These are phyloP conservation scores for Talaromyces sp. DNA, from an alignment of 2,329 filamentous ascomycete species.

Conservation along the genomic window DNA sequence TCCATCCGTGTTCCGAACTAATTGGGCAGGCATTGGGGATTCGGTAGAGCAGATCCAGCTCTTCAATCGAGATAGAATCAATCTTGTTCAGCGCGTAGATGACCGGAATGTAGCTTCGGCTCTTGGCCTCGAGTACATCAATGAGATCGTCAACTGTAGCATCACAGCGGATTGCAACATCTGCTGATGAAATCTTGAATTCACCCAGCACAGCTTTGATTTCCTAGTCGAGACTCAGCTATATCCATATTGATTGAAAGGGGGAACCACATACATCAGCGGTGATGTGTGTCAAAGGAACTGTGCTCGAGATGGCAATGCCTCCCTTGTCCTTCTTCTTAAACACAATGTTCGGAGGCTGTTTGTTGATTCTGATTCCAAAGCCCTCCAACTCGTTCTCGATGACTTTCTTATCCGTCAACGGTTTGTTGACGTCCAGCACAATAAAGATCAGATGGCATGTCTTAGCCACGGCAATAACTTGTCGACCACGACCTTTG, in stretches of 20 bases:
- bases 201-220: constrained; percentile 98
- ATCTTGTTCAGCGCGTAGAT: constrained; percentile 99
- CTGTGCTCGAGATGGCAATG: constrained; percentile 91
- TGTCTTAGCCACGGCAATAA: constrained; percentile 98
- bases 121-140: constrained; percentile 90
- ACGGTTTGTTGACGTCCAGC: constrained; percentile 94
- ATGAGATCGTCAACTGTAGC: constrained; percentile 97
- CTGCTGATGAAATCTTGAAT: constrained; percentile 92
- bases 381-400: constrained; percentile 95
- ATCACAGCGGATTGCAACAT: constrained; percentile 96
- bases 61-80: constrained; percentile 95
- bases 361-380: constrained; percentile 95
- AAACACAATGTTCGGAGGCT: constrained; percentile 97
- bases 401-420: constrained; percentile 95
- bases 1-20: constrained; percentile 97
- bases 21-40: constrained; percentile 97
- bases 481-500: constrained; percentile 93
- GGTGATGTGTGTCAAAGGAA: constrained; percentile 86
- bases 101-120: constrained; percentile 95
- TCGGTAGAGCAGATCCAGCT: constrained; percentile 90
- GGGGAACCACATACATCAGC: constrained; percentile 55
- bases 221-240: constrained; percentile 49
- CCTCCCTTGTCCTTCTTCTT: constrained; percentile 99
- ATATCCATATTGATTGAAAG: neutral
- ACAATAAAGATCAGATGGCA: constrained; percentile 99